Evolutionary conservation across 1,139 yeast species (phyloP), one percentile per base, ranked within the genome.

Genomic region (Groenewaldozyma auringiensis): DNA sequence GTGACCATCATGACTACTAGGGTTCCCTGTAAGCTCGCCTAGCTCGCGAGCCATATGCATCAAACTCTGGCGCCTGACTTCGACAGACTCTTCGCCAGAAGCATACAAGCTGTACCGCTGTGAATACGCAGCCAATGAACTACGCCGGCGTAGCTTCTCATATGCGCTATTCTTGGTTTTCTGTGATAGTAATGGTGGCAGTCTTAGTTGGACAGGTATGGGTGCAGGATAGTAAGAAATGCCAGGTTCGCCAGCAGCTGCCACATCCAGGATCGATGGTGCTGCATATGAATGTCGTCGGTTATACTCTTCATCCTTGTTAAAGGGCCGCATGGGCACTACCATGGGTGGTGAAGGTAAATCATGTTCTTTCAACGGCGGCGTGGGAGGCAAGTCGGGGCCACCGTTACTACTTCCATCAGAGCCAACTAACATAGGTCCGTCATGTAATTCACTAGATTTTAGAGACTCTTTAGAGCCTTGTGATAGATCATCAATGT

Each of bases 161-260:
- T 45, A 40, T n/a, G 42, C 2, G 45, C 41, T 44, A 4, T 42
- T 41, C 29, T 47, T 48, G 37, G 52, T 54, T 42, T 51, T 55
- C 31, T 50, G 53, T 11, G 60, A 56, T 41, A 53, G 47, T 22
- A 55, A 47, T 14, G 59, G 63, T 18, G 57, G 59, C 29, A 53
- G 51, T 18, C 47, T 53, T 33, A 53, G 52, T 45, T 54, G 55
- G 14, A 53, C 50, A 2, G 68, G 68, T 16, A 64, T 55, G 11
- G 67, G 67, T 1, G 67, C 66, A 1, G 68, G 68, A 40, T 65
- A 65, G 43, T 48, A 59, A 46, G 42, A 18, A 16, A 18, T 20
- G 8, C 38, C 38, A 9, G 16, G 21, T 4, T 18, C 25, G 22
- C 25, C 25, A 35, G 22, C 25, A 11, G 8, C 17, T 9, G 21